These are phyloP conservation scores for Myotisia sp. DNA, from an alignment of 2,329 filamentous ascomycete species.

Conservation along the genomic window DNA sequence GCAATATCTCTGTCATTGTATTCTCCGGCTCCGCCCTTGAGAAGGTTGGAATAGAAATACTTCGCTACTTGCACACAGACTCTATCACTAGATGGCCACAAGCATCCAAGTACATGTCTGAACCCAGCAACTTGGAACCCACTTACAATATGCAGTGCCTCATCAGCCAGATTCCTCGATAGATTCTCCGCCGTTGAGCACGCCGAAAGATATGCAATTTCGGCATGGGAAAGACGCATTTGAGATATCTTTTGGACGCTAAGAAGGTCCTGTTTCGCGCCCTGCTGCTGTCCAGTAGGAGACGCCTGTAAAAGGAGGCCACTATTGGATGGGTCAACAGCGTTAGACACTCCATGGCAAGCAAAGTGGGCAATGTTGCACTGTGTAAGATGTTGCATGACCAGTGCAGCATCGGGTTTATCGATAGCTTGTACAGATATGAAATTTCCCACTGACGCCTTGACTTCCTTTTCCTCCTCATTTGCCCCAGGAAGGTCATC, in stretches of 20 bases:
- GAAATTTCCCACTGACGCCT: no score
- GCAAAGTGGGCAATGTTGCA: conserved; percentile 11
- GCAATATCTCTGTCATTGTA: conserved; percentile 13
- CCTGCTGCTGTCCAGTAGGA: neutral
- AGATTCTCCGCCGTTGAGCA: conserved; percentile 24
- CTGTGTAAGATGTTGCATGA: neutral
- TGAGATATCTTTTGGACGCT: neutral
- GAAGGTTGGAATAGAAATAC: neutral
- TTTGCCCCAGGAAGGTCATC: no score
- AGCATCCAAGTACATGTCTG: conserved; percentile 20
- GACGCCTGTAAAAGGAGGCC: conserved; percentile 1
- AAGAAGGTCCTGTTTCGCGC: neutral
- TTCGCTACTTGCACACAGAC: neutral
- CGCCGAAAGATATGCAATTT: conserved; percentile 25
- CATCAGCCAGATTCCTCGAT: conserved; percentile 16
- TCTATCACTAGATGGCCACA: conserved; percentile 16
- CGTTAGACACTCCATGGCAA: conserved; percentile 13
- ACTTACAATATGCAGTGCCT: conserved; percentile 23
- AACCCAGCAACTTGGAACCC: conserved; percentile 27
- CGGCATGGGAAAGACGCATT: conserved; percentile 10
- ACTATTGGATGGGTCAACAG: conserved; percentile 12
- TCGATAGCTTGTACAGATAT: no score
- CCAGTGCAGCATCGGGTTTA: neutral
- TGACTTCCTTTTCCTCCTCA: no score
- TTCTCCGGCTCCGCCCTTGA: neutral